These are phyloP conservation scores for Luffa aegyptiaca DNA, from an alignment of 306 rosid genomes.

Conservation along the genomic window DNA sequence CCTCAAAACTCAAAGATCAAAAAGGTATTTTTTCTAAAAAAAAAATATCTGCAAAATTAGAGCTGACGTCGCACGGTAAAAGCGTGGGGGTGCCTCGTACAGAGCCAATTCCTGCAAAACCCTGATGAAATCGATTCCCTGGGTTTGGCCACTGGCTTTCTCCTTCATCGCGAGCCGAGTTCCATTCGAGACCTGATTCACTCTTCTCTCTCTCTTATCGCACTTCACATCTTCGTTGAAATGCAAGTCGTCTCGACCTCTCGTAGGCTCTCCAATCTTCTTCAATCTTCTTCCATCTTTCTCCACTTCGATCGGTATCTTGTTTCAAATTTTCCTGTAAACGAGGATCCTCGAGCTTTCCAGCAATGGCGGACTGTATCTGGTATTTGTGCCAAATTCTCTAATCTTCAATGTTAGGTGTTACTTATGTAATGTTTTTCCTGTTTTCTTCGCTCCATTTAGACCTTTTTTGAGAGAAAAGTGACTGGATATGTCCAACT, in stretches of 20 bases:
- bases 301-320: conserved; percentile 27
- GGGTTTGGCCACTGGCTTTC: background rate
- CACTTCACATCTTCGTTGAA: conserved; percentile 13
- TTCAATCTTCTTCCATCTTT: conserved; percentile 37
- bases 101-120: background rate
- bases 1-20: no score
- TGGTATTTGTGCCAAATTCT: conserved; percentile 15
- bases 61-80: background rate
- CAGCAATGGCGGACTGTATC: conserved; percentile 28
- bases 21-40: no score
- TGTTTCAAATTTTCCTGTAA: conserved; percentile 20
- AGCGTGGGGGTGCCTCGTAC: background rate
- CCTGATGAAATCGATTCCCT: background rate
- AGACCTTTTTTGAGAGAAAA: background rate
- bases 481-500: background rate
- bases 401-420: background rate
- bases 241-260: conserved; percentile 57
- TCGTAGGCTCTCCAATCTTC: conserved; percentile 38
- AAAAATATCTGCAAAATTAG: background rate
- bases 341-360: conserved; percentile 17
- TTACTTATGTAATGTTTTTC: background rate
- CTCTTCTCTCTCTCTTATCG: background rate
- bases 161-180: conserved; percentile 15
- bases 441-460: background rate
- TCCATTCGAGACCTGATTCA: conserved; percentile 14